These are phyloP conservation scores for Stemphylium vesicarium DNA, from an alignment of 2,329 filamentous ascomycete genomes.

Conservation along the genomic window DNA sequence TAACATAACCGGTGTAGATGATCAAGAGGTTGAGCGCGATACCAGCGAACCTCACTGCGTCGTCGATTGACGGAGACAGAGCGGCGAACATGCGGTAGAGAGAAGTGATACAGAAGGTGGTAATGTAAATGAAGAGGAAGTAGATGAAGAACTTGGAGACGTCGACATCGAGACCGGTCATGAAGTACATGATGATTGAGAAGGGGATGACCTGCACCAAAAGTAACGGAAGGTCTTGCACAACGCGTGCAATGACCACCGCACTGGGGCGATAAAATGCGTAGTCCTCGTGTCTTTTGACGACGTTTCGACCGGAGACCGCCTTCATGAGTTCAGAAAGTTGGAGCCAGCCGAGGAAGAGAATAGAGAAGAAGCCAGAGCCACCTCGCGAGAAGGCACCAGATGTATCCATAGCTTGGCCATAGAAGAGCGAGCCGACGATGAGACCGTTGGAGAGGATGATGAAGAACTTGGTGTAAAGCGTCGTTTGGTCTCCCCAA, in stretches of 20 bases:
- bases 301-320: conserved; percentile 73
- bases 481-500: conserved; percentile 73
- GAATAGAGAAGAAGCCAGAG: conserved; percentile 69
- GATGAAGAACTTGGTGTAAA: conserved; percentile 78
- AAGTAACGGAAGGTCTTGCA: conserved; percentile 68
- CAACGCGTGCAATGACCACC: conserved; percentile 65
- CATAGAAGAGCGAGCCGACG: conserved; percentile 80
- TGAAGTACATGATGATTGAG: conserved; percentile 68
- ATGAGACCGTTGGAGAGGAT: conserved; percentile 77
- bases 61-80: conserved; percentile 68
- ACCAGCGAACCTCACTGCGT: conserved; percentile 69
- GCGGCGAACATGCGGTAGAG: conserved; percentile 72
- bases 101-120: conserved; percentile 66
- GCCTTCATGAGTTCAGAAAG: conserved; percentile 80
- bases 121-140: conserved; percentile 68
- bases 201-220: conserved; percentile 66
- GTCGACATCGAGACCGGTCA: conserved; percentile 64
- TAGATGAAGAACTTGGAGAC: conserved; percentile 71
- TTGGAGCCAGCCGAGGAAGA: conserved; percentile 74
- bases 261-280: conserved; percentile 74
- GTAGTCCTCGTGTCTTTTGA: conserved; percentile 70
- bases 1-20: conserved; percentile 72
- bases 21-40: conserved; percentile 67
- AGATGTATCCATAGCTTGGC: conserved; percentile 63
- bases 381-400: conserved; percentile 70